A percentile compares a stretch with the other conserved stretches of the same genome.
Evolutionary conservation across 495 filamentous ascomycete genomes (phyloP).

Genomic region (Podospora fimiseda): DNA sequence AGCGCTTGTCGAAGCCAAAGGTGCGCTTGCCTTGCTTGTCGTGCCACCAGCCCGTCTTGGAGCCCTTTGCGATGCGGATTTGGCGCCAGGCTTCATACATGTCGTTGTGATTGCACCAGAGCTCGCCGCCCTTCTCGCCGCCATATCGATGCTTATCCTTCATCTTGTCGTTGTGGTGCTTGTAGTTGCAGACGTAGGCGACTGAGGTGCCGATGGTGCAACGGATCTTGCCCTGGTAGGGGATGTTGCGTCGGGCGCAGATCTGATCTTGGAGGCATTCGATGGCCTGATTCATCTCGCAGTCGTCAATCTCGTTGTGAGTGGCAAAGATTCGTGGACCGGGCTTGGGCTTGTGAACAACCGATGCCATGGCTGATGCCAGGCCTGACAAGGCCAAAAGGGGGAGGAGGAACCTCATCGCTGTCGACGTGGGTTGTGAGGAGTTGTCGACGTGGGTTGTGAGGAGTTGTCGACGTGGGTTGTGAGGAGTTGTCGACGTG

Average conservation of each 20-base stretch:
- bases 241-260: constrained; percentile 7
- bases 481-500: too few relatives aligned
- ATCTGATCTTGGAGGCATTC: constrained; percentile 12
- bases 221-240: constrained; percentile 9
- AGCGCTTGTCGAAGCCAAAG: constrained; percentile 12
- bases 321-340: constrained; percentile 14
- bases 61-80: constrained; percentile 13
- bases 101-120: constrained; percentile 3
- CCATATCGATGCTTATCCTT: background rate
- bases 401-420: background rate
- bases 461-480: background rate
- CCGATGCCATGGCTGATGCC: background rate
- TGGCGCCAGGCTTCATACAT: constrained; percentile 17
- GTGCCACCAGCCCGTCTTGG: constrained; percentile 15
- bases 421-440: background rate
- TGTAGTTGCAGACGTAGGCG: constrained; percentile 19
- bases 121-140: background rate
- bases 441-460: background rate
- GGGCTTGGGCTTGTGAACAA: background rate
- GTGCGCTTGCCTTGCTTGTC: constrained; percentile 5
- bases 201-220: constrained; percentile 14
- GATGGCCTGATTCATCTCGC: constrained; percentile 18
- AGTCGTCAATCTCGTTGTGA: constrained; percentile 13
- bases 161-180: background rate
- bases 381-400: background rate